Conservation (phyloP, 2,329 filamentous ascomycete genomes). For the Apiospora phragmitis region DNA sequence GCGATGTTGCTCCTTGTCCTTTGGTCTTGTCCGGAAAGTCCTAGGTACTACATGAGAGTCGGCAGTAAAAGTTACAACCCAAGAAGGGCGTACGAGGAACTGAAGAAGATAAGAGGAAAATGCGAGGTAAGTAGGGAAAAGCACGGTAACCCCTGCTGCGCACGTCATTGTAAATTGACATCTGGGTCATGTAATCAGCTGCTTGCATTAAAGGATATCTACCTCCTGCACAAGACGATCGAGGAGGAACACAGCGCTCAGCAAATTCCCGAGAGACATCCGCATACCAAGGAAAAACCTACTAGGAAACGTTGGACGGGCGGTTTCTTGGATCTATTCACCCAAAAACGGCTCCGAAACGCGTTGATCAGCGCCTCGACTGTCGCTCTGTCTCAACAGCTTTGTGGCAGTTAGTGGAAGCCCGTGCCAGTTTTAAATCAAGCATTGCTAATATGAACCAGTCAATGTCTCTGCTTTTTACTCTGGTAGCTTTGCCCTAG, state of each 20-base stretch:
- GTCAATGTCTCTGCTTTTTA: slow-evolving; percentile 47
- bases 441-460: slow-evolving; percentile 23
- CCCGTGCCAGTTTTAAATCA: background rate
- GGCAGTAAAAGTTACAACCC: slow-evolving; percentile 27
- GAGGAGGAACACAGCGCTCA: background rate
- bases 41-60: slow-evolving; percentile 35
- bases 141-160: no score
- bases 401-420: slow-evolving; percentile 34
- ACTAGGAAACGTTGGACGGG: background rate
- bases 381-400: slow-evolving; percentile 33
- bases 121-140: slow-evolving; percentile 31
- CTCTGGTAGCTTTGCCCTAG: slow-evolving; percentile 31
- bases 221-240: slow-evolving; percentile 34
- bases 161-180: background rate
- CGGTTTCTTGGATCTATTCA: slow-evolving; percentile 23
- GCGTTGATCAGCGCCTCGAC: slow-evolving; percentile 33
- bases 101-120: slow-evolving; percentile 32
- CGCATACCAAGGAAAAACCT: no score
- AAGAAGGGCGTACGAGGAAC: slow-evolving; percentile 21
- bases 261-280: background rate
- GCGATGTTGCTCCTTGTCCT: slow-evolving; percentile 29
- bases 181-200: slow-evolving; percentile 24
- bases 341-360: slow-evolving; percentile 26
- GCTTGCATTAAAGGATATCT: slow-evolving; percentile 40
- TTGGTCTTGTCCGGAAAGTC: slow-evolving; percentile 37